phyloP scores from a whole-genome alignment of 2,329 filamentous ascomycete genomes.

The Aureobasidium namibiae region DNA sequence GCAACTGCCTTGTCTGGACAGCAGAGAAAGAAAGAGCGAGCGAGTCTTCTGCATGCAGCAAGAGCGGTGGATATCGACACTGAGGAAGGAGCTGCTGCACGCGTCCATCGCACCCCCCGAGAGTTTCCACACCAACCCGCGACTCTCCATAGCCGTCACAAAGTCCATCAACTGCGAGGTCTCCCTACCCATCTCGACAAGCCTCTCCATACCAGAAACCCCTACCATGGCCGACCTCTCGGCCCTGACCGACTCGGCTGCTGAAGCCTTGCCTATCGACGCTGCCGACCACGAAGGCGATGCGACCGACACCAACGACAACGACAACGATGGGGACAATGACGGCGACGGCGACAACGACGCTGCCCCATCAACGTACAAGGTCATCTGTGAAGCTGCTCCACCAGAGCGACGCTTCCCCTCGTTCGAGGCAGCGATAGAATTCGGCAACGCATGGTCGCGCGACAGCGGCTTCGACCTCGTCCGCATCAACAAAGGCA shows the following conservation, averaged over 20 bases:
- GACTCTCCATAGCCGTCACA: not conserved
- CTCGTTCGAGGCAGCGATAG: conserved; percentile 7
- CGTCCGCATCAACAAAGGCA: conserved; percentile 11
- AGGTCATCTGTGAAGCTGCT: conserved; percentile 2
- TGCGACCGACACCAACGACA: not conserved
- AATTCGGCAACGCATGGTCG: conserved; percentile 8
- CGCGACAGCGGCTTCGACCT: conserved; percentile 11
- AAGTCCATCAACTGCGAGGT: not conserved
- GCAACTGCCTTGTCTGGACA: no score
- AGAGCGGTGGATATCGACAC: not conserved
- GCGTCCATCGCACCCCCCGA: not conserved
- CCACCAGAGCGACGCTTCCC: conserved; percentile 6
- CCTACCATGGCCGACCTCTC: conserved; percentile 5
- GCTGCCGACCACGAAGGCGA: not conserved
- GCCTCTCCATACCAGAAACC: not conserved
- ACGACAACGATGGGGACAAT: not conserved
- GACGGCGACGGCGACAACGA: not conserved
- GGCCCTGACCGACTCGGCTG: not conserved
- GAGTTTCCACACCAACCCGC: not conserved
- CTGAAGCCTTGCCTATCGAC: not conserved
- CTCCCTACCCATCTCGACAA: not conserved
- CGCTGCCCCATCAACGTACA: not conserved
- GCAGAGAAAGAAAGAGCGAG: not conserved
- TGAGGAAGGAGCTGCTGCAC: conserved; percentile 6
- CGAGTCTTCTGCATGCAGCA: not conserved